Percentiles rank a stretch among this genome's conserved stretches.
Evolutionary conservation across 2,329 filamentous ascomycete species (phyloP).

Genomic region (Plectosphaerella sp.): DNA sequence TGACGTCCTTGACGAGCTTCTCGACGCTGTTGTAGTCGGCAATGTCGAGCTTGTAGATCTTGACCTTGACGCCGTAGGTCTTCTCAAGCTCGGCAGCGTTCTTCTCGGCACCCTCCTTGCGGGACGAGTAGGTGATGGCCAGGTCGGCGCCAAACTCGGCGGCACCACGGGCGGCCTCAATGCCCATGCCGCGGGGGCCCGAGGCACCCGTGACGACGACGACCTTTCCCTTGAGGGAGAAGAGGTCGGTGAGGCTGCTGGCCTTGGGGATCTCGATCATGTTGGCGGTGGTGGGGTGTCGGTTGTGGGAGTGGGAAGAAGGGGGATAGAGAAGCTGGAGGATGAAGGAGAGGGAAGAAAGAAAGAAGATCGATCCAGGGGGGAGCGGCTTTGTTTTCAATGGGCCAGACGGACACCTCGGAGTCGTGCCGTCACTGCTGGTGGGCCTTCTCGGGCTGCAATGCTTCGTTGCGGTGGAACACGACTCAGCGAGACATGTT

Average conservation of each 20-base stretch:
- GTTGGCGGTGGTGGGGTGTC: slow-evolving; percentile 8
- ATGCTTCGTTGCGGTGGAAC: too few species aligned
- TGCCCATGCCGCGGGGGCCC: slow-evolving; percentile 66
- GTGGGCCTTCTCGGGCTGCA: too few species aligned
- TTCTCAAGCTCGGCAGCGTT: slow-evolving; percentile 61
- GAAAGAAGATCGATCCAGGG: neutral
- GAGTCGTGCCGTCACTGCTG: too few species aligned
- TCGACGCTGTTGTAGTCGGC: slow-evolving; percentile 47
- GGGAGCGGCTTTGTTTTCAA: neutral
- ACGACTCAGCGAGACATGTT: too few species aligned
- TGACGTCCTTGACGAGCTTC: slow-evolving; percentile 55
- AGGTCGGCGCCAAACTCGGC: slow-evolving; percentile 69
- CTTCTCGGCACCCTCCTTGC: slow-evolving; percentile 62
- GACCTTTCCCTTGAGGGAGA: slow-evolving; percentile 70
- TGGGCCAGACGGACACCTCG: too few species aligned
- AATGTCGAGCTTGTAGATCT: slow-evolving; percentile 57
- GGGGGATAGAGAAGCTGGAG: neutral
- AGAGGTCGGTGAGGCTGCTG: slow-evolving; percentile 57
- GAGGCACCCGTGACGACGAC: slow-evolving; percentile 68
- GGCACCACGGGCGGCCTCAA: slow-evolving; percentile 63
- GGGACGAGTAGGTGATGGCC: slow-evolving; percentile 68
- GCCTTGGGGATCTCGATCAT: slow-evolving; percentile 59
- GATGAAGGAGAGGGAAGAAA: neutral
- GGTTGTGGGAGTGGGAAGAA: neutral
- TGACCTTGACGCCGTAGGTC: slow-evolving; percentile 64